These are phyloP conservation scores for Alternaria sp. DNA, from an alignment of 2,329 filamentous ascomycete species.

Conservation along the genomic window DNA sequence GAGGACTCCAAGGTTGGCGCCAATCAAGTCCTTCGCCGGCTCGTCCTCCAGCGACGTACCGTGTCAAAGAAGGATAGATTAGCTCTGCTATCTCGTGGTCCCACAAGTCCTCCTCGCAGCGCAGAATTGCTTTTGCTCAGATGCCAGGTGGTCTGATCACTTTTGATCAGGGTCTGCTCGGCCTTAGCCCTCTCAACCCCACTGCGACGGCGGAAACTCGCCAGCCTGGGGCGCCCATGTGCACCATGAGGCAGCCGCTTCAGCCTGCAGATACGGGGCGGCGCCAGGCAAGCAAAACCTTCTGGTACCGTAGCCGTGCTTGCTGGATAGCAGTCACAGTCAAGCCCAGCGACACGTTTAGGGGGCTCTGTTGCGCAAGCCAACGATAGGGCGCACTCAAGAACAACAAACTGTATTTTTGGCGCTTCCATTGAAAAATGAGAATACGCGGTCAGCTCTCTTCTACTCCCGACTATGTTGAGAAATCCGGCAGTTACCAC, in stretches of 20 bases:
- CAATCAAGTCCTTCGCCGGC: not conserved
- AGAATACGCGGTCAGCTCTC: not conserved
- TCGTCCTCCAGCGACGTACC: slow-evolving; percentile 4
- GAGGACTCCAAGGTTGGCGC: not conserved
- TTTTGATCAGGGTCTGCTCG: not conserved
- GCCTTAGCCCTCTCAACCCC: not conserved
- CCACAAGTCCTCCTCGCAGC: not conserved
- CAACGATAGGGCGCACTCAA: slow-evolving; percentile 8
- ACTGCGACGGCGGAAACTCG: not conserved
- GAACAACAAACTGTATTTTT: not conserved
- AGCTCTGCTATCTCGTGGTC: slow-evolving; percentile 1
- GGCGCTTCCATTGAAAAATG: not conserved
- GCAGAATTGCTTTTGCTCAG: slow-evolving; percentile 12
- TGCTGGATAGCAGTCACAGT: not conserved
- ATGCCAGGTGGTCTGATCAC: not conserved
- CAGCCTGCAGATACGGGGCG: not conserved
- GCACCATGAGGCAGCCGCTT: slow-evolving; percentile 3
- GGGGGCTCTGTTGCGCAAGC: slow-evolving; percentile 1
- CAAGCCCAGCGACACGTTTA: slow-evolving; percentile 16
- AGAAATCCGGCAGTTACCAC: not conserved
- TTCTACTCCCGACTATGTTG: not conserved
- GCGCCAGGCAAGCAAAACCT: not conserved
- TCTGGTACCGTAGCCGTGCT: slow-evolving; percentile 3
- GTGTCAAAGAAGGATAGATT: not conserved
- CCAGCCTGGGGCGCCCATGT: slow-evolving; percentile 1